These are phyloP conservation scores for Oryza officinalis DNA, from an alignment of 176 grass and related monocot genomes.

Conservation along the genomic window DNA sequence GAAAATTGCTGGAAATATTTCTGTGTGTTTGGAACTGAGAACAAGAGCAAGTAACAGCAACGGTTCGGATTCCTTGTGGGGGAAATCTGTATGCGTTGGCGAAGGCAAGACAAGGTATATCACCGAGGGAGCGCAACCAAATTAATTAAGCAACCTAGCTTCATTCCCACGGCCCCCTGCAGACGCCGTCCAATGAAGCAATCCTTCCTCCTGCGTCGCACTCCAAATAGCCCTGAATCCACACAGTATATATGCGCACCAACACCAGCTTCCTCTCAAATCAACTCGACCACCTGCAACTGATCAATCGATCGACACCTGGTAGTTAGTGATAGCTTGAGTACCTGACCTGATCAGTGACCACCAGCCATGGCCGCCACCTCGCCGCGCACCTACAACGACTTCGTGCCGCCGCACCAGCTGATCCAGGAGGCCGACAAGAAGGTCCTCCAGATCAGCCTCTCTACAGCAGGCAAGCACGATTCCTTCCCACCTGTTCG, in stretches of 20 bases:
- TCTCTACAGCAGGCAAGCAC: slow-evolving; percentile 4
- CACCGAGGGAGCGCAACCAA: neutral
- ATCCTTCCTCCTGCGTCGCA: slow-evolving; percentile 27
- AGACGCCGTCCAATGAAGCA: slow-evolving; percentile 7
- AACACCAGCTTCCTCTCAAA: neutral
- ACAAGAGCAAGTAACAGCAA: neutral
- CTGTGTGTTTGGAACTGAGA: neutral
- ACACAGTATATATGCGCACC: neutral
- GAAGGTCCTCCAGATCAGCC: slow-evolving; percentile 33
- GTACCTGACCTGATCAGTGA: neutral
- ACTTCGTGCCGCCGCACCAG: slow-evolving; percentile 30
- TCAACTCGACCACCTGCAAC: neutral
- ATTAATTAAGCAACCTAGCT: neutral
- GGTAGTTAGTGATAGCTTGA: too few relatives aligned
- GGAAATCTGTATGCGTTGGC: neutral
- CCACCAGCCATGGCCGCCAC: slow-evolving; percentile 22
- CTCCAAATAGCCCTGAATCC: neutral
- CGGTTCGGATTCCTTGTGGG: neutral
- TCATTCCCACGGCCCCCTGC: neutral
- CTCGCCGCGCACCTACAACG: neutral
- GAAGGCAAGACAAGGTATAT: slow-evolving; percentile 36
- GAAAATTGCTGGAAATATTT: neutral
- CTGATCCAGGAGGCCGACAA: neutral
- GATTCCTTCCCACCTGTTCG: neutral
- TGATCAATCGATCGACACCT: neutral